Conservation (phyloP, 306 rosid genomes). For the Urtica urens region DNA sequence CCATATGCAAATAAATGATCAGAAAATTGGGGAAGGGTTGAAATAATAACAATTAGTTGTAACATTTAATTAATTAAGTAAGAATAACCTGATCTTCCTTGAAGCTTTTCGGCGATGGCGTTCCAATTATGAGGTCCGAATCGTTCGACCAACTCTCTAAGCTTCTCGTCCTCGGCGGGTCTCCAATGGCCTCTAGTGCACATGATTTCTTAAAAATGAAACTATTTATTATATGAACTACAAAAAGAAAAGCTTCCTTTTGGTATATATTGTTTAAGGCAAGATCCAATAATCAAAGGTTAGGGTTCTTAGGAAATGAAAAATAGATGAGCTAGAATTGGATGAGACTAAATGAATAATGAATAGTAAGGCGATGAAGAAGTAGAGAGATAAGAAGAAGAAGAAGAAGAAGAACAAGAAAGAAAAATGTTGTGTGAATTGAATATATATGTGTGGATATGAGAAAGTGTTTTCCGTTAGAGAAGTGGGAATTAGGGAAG, state of each 20-base stretch:
- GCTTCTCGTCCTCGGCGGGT: conserved; percentile 89
- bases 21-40: too few relatives aligned
- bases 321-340: too few relatives aligned
- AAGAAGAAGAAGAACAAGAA: conserved; percentile 3
- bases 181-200: conserved; percentile 98
- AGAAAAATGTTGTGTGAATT: conserved; percentile 20
- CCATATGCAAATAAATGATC: too few relatives aligned
- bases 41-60: too few relatives aligned
- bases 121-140: conserved; percentile 99
- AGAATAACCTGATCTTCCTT: conserved; percentile 87
- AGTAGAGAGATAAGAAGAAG: too few relatives aligned
- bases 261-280: too few relatives aligned
- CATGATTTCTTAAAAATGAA: conserved; percentile 25
- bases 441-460: too few relatives aligned
- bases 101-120: conserved; percentile 89
- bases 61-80: too few relatives aligned
- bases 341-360: background rate
- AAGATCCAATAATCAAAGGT: too few relatives aligned
- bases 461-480: conserved; percentile 82
- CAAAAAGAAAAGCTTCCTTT: background rate
- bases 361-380: background rate
- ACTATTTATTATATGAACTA: background rate
- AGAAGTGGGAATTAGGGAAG: conserved; percentile 37
- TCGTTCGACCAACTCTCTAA: conserved; percentile 72
- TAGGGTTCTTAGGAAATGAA: background rate